Conservation (phyloP, 192 early-diverging fungal species). For the Backusella westeae region DNA sequence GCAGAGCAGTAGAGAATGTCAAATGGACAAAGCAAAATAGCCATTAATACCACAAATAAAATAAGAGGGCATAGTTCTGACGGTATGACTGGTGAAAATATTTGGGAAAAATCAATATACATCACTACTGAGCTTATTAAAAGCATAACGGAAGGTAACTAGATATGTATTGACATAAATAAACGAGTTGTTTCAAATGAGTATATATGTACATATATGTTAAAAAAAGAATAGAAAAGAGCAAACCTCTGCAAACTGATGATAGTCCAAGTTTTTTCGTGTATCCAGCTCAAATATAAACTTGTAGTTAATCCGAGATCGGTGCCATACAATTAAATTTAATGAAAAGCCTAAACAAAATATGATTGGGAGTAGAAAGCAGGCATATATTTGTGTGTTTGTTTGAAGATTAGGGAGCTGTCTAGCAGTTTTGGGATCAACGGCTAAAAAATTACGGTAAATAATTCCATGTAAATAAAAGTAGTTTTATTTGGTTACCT, state of each 20-base stretch:
- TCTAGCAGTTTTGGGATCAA: conserved; percentile 8
- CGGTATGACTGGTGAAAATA: conserved; percentile 30
- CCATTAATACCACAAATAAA: conserved; percentile 29
- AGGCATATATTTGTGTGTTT: conserved; percentile 64
- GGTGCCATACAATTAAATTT: conserved; percentile 64
- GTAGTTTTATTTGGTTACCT: not conserved
- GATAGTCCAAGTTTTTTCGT: conserved; percentile 66
- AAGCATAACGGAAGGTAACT: conserved; percentile 44
- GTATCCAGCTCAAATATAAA: conserved; percentile 75
- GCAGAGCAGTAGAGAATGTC: conserved; percentile 40
- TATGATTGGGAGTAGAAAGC: conserved; percentile 58
- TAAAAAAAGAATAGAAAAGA: not conserved
- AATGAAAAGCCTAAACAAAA: conserved; percentile 63
- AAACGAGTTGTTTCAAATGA: conserved; percentile 33
- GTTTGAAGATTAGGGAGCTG: conserved; percentile 22
- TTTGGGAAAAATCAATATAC: conserved; percentile 40
- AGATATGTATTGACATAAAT: not conserved
- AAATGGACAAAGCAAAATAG: conserved; percentile 46
- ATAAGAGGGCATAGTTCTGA: conserved; percentile 48
- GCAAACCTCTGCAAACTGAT: conserved; percentile 66
- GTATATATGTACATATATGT: conserved; percentile 26
- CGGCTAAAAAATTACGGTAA: not conserved
- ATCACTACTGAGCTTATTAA: conserved; percentile 37
- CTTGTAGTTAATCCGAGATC: conserved; percentile 76
- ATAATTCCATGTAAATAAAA: not conserved